A percentile compares a stretch with the other conserved stretches of the same genome.
Conservation (phyloP, 345 rosid species). For the Heritiera littoralis region DNA sequence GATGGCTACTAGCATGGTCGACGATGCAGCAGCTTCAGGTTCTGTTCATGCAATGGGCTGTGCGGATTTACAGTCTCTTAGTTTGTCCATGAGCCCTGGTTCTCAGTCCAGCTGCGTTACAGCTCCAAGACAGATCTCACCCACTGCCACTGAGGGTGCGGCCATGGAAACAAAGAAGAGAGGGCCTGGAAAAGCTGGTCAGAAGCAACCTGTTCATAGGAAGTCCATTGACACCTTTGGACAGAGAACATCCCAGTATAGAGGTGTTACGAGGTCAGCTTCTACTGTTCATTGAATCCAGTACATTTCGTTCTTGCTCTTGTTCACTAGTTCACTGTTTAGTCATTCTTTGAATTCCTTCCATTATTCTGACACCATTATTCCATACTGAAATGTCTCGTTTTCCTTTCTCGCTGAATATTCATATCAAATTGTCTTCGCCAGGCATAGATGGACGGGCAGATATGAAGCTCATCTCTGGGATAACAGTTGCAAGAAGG, state of each 20-base stretch:
- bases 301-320: not conserved
- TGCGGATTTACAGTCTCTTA: conserved; percentile 56
- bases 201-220: conserved; percentile 74
- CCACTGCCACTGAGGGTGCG: conserved; percentile 39
- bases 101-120: conserved; percentile 64
- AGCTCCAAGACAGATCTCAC: conserved; percentile 50
- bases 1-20: conserved; percentile 29
- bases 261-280: conserved; percentile 77
- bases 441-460: conserved; percentile 86
- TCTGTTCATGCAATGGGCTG: conserved; percentile 38
- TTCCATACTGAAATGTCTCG: not conserved
- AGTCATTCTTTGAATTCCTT: not conserved
- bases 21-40: conserved; percentile 29
- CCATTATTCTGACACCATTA: not conserved
- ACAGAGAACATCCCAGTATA: conserved; percentile 82
- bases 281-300: not conserved
- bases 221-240: conserved; percentile 86
- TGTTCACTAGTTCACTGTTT: not conserved
- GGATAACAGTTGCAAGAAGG: conserved; percentile 92
- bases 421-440: not conserved
- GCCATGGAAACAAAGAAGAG: conserved; percentile 63
- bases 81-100: conserved; percentile 72
- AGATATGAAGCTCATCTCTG: conserved; percentile 88
- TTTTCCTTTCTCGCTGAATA: not conserved
- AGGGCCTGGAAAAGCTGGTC: conserved; percentile 49